Percentiles rank a stretch among this genome's conserved stretches.
phyloP scores from a whole-genome alignment of 179 eudicot species.

The Heliamphora ciliata region DNA sequence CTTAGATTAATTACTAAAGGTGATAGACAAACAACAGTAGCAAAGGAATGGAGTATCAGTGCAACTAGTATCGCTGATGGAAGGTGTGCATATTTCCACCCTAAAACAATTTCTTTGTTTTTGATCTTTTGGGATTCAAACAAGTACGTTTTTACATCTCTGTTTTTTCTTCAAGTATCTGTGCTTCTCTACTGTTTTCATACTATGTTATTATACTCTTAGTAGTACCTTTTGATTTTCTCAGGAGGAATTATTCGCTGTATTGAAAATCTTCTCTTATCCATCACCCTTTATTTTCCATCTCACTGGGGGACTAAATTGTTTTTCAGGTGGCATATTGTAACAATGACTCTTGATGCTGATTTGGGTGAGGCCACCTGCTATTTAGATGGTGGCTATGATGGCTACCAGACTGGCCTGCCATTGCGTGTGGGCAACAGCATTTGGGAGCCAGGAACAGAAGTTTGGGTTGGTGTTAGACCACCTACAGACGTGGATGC shows the following conservation, averaged over 20 bases:
- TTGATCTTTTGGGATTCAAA: background rate
- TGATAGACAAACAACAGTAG: constrained; percentile 70
- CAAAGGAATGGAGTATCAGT: constrained; percentile 92
- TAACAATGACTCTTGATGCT: constrained; percentile 87
- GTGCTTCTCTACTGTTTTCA: constrained; percentile 3
- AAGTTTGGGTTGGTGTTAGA: constrained; percentile 82
- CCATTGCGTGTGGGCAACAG: constrained; percentile 54
- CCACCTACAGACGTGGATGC: constrained; percentile 87
- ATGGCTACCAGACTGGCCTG: constrained; percentile 72
- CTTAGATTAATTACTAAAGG: constrained; percentile 78
- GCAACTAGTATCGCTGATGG: constrained; percentile 95
- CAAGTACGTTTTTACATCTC: no score
- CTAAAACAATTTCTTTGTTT: background rate
- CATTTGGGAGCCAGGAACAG: constrained; percentile 93
- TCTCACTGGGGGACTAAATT: constrained; percentile 5
- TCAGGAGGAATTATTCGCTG: background rate
- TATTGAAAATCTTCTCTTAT: constrained; percentile 1
- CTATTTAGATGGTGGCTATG: constrained; percentile 83
- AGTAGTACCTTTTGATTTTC: constrained; percentile 1
- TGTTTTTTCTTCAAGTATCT: background rate
- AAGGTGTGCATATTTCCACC: constrained; percentile 43
- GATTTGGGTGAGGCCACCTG: constrained; percentile 93
- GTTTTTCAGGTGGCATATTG: constrained; percentile 84
- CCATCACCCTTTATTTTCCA: background rate
- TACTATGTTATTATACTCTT: background rate